Evolutionary conservation across 2,329 filamentous ascomycete species (phyloP).

Genomic region (Phaeoacremonium minimum): DNA sequence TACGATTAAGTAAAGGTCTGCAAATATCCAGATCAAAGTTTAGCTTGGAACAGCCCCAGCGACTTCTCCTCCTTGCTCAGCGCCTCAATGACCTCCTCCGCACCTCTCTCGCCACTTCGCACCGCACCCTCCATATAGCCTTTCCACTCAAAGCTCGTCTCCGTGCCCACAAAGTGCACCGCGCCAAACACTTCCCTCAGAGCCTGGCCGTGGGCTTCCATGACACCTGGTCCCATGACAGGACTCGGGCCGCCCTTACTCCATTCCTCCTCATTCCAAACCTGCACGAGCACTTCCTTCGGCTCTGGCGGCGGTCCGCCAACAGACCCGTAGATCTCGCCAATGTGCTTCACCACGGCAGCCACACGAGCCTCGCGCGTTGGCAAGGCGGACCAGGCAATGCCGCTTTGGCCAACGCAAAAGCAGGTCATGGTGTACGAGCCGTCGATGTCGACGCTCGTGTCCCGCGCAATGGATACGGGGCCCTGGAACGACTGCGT

Average conservation of each 20-base stretch:
- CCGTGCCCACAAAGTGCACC: conserved; percentile 19
- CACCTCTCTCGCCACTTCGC: conserved; percentile 13
- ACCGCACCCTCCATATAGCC: conserved; percentile 20
- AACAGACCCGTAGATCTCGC: neutral
- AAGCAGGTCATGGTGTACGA: conserved; percentile 34
- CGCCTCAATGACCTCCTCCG: conserved; percentile 10
- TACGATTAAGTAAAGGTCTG: neutral
- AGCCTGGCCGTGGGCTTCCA: neutral
- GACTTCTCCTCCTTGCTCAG: neutral
- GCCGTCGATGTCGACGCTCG: conserved; percentile 18
- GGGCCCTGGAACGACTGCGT: conserved; percentile 29
- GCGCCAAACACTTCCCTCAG: conserved; percentile 3
- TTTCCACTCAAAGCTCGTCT: conserved; percentile 18
- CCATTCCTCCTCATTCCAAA: neutral
- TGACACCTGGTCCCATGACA: neutral
- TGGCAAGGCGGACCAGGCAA: neutral
- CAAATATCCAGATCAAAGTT: neutral
- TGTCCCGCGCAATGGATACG: conserved; percentile 39
- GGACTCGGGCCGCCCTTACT: neutral
- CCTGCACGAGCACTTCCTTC: neutral
- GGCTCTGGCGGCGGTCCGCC: neutral
- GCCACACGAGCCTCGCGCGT: neutral
- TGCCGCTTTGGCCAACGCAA: neutral
- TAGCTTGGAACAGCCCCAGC: conserved; percentile 5
- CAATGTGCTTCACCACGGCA: neutral